Evolutionary conservation across 2,329 filamentous ascomycete genomes (phyloP), one percentile per base, ranked within the genome.

Genomic region (Aspergillus thermomutatus): DNA sequence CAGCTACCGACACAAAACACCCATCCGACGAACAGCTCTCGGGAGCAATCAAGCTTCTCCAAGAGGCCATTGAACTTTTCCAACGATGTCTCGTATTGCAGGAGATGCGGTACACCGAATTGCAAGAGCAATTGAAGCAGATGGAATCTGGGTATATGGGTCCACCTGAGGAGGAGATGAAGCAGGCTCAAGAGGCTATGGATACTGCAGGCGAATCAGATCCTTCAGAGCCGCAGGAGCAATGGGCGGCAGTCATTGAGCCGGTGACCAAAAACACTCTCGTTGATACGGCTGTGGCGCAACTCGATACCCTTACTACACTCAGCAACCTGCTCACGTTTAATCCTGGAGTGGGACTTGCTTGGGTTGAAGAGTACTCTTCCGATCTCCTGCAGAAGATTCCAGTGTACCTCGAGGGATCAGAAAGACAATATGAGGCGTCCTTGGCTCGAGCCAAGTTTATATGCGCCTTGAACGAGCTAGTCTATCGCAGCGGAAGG

Each of bases 191-290:
- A 27, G 47, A 49, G 21, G 50, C 56, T 43, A 49, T 50, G 28
- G 53, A 59, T 17, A 54, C 64, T 4, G 25, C 56, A 27, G 57
- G 60, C 2, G 62, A 69, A 17, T 55, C 64, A n/a, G 65, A 68
- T 3, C 40, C 53, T 21, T 50, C 59, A 14, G 67, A 67, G 49
- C 72, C 62, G 46, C 57, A 82, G 40, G 85, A 86, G 58, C 82
- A 87, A 64, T 89, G 85, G 82, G 87, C 85, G 19, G 82, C 80
- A 3, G 80, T 91, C n/a, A 79, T 88, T 53, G 86, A 88, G 60
- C 84, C 87, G 0, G 77, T 89, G 26, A 88, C 86, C 1, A 81
- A 83, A 26, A 79, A 81, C 49, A 84, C 85, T 1, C 80, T 91
- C 6, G 75, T 90, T 1, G 88, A 91, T 59, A 90, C 87, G 0